Evolutionary conservation across 2,329 filamentous ascomycete species (phyloP), one percentile per base, ranked within the genome.

Genomic region (Pyrenophora tritici-repentis): DNA sequence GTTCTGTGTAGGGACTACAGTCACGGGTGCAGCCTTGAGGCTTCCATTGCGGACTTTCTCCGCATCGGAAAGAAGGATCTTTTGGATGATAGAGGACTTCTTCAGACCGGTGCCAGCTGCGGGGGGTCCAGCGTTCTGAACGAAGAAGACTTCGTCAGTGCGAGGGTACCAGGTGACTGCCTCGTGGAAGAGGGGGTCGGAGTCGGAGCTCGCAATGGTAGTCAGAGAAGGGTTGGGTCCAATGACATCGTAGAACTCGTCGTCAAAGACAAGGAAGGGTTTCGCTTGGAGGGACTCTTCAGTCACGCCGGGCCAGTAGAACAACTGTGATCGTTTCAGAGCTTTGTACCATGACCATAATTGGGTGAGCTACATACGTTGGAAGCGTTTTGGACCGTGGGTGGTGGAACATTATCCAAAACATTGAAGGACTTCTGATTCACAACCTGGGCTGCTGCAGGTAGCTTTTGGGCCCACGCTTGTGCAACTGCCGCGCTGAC

Each of bases 261-360:
- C 53, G n/a, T 65, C 62, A 41, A 62, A 65, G 43, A 65, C 58
- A 52, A 63, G 62, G 47, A 65, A 65, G 14, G 62, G 62, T 46
- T 65, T 63, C 8, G 55, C 62, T 6, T 37, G 31, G 14, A 65
- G 45, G 9, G 60, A 63, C 43, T 65, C 56, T 14, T 43, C 47
- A 17, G 62, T 65, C 8, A 59, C 53, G 8, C 62, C 55, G 16
- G 62, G 56, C 58, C 61, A 63, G n/a, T 59, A 34, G 20, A 65
- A 65, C 4, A 58, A 13, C 62, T 65, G 22, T 6, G n/a, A 3
- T 18, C 14, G 18, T 14, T 38, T 61, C 14, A 64, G 53, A 38
- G 36, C 14, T 8, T 36, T 7, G 39, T 6, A 8, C 14, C 9
- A 10, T 20, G 18, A 14, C 6, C 13, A 38, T 22, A 13, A 2